Evolutionary conservation across 169 alveolate genomes (phyloP), one percentile per base, ranked within the genome.

Genomic region (Plasmodium falciparum): DNA sequence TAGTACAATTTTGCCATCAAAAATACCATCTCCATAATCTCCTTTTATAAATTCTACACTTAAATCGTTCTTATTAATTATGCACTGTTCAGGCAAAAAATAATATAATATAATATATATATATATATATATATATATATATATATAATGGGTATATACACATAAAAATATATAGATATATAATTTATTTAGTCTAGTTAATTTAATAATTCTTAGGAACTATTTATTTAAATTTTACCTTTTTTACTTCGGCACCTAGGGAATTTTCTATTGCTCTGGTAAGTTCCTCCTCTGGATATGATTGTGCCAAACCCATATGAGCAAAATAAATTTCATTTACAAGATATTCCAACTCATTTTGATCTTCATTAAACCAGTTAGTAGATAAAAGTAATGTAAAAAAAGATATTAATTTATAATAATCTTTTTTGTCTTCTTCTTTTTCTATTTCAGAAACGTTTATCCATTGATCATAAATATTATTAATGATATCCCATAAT

Each of bases 341-440:
- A 17, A 74, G 59, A 22, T 50, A 39, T 74, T 74, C 88, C 9
- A 74, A 22, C 45, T 74, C 88, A 15, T 74, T 73, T 66, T 74
- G 74, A n/a, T 74, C 88, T 26, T 74, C 88, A 8, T 43, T 74
- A 74, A 74, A 74, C 88, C 88, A 74, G 61, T 74, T 61, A 26
- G 88, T 74, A 59, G 88, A 74, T 52, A 74, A 43, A 59, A 74
- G 65, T 61, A 74, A 47, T 4, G 88, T 61, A n/a, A 74, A 74
- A 29, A 74, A 26, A n/a, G 88, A 47, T 33, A 74, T 74, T 43
- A 74, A 9, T 74, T 74, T 74, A 50, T 59, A 74, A 54, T 74
- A 74, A 17, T 74, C 88, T 26, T 52, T 74, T 74, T 74, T 61
- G 73, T 74, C 88, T 74, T 74, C 62, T 74, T 74, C 88, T 17